Evolutionary conservation across 2,329 filamentous ascomycete genomes (phyloP).

Genomic region (Leptographium galeiforme): DNA sequence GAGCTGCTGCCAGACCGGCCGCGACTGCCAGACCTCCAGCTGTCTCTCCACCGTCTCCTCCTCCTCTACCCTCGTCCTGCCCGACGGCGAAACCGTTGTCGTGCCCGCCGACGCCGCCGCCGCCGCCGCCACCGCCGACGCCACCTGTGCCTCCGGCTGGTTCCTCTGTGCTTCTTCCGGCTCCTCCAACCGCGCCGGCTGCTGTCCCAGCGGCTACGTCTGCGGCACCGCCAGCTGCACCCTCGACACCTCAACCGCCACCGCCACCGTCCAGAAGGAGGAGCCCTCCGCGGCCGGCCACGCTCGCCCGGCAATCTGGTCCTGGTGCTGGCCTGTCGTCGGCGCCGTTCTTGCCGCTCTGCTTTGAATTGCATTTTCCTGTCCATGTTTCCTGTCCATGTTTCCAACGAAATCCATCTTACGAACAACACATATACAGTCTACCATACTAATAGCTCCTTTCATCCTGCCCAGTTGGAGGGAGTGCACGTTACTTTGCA

Average conservation of each 20-base stretch:
- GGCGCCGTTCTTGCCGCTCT: too few relatives aligned
- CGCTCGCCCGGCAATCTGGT: background rate
- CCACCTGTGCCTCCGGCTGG: conserved; percentile 67
- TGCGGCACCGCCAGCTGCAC: conserved; percentile 66
- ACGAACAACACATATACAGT: too few relatives aligned
- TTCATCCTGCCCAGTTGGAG: too few relatives aligned
- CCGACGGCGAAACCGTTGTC: conserved; percentile 56
- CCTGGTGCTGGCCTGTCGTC: background rate
- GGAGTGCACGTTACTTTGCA: too few relatives aligned
- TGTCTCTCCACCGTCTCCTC: conserved; percentile 52
- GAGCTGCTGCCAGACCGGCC: conserved; percentile 73
- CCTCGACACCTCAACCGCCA: conserved; percentile 30
- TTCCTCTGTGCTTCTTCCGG: conserved; percentile 51
- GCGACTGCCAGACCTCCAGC: conserved; percentile 68
- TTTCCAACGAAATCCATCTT: too few relatives aligned
- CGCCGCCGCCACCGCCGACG: conserved; percentile 26
- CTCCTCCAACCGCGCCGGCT: conserved; percentile 55
- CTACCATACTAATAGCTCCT: too few relatives aligned
- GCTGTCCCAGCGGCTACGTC: conserved; percentile 65
- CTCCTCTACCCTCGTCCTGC: conserved; percentile 46
- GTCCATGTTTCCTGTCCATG: too few relatives aligned
- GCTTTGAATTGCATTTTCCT: too few relatives aligned
- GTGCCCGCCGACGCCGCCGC: conserved; percentile 35
- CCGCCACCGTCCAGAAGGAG: conserved; percentile 43
- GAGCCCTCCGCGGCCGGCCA: conserved; percentile 19